These are phyloP conservation scores for Boletus rubropictus DNA, from an alignment of 768 basidiomycete genomes.

Conservation along the genomic window DNA sequence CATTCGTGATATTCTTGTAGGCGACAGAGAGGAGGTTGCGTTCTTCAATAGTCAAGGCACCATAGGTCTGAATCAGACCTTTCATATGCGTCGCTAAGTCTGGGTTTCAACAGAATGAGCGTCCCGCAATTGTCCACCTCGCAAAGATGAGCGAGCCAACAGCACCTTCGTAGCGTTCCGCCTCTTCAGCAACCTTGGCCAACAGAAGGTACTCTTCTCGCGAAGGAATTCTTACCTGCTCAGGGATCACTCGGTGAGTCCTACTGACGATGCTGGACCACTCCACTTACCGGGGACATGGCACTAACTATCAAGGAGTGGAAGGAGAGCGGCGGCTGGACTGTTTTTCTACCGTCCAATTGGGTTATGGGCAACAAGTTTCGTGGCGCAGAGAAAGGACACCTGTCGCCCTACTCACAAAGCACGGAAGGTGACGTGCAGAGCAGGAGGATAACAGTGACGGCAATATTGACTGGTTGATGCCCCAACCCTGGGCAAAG, in stretches of 20 bases:
- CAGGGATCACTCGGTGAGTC: slow-evolving; percentile 2
- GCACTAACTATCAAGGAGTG: slow-evolving; percentile 4
- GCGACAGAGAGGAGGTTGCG: slow-evolving; percentile 85
- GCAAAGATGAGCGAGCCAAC: background rate
- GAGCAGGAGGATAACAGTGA: slow-evolving; percentile 5
- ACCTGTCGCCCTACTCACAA: slow-evolving; percentile 12
- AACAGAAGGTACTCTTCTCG: slow-evolving; percentile 47
- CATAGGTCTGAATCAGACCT: slow-evolving; percentile 58
- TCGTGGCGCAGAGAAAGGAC: slow-evolving; percentile 10
- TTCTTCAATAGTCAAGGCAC: slow-evolving; percentile 75
- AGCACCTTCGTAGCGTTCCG: slow-evolving; percentile 83
- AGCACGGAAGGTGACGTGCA: slow-evolving; percentile 9
- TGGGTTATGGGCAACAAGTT: slow-evolving; percentile 30
- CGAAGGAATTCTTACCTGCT: slow-evolving; percentile 29
- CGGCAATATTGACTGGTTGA: slow-evolving; percentile 3
- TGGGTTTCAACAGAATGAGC: slow-evolving; percentile 29
- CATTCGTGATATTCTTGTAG: slow-evolving; percentile 86
- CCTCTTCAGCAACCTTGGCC: slow-evolving; percentile 82
- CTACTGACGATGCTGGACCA: background rate
- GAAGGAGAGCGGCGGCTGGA: slow-evolving; percentile 1
- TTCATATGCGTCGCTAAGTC: slow-evolving; percentile 80
- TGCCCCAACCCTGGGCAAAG: slow-evolving; percentile 28
- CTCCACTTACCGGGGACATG: slow-evolving; percentile 29
- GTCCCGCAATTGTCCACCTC: background rate
- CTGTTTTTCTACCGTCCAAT: slow-evolving; percentile 27